Conservation (phyloP, 108 stramenopile species). For the Chaetoceros muelleri region DNA sequence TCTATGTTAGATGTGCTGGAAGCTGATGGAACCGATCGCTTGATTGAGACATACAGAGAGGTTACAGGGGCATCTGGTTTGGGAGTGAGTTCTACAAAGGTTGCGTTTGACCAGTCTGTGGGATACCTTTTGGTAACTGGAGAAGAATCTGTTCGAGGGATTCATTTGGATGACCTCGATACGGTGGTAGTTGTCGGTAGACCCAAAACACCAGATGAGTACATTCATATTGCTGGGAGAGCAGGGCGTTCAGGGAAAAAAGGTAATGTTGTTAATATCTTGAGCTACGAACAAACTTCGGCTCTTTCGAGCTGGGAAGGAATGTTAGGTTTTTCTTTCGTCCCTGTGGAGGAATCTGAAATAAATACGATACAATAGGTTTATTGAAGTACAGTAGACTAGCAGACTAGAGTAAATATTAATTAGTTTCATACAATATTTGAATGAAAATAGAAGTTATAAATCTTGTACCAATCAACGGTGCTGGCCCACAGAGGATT, state of each 20-base stretch:
- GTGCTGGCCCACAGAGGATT: no score
- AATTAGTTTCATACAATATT: no score
- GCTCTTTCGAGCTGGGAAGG: constrained; percentile 61
- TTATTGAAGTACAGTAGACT: no score
- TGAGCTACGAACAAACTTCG: constrained; percentile 54
- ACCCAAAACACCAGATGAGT: constrained; percentile 85
- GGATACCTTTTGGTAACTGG: constrained; percentile 77
- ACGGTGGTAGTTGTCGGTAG: constrained; percentile 75
- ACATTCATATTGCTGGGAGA: constrained; percentile 92
- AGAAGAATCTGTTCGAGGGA: constrained; percentile 86
- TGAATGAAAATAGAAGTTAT: no score
- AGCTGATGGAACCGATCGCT: constrained; percentile 57
- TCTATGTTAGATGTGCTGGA: constrained; percentile 66
- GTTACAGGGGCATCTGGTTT: constrained; percentile 73
- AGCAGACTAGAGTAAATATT: no score
- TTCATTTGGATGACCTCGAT: constrained; percentile 83
- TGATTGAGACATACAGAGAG: constrained; percentile 64
- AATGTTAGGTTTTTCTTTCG: constrained; percentile 54
- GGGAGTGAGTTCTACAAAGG: constrained; percentile 26
- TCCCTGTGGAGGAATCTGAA: constrained; percentile 31
- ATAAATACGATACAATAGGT: constrained; percentile 1
- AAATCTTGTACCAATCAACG: no score
- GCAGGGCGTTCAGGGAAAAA: constrained; percentile 77
- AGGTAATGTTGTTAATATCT: constrained; percentile 67
- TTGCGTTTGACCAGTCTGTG: constrained; percentile 13